Evolutionary conservation across 2,329 filamentous ascomycete genomes (phyloP).

Genomic region (Coniella lustricola): DNA sequence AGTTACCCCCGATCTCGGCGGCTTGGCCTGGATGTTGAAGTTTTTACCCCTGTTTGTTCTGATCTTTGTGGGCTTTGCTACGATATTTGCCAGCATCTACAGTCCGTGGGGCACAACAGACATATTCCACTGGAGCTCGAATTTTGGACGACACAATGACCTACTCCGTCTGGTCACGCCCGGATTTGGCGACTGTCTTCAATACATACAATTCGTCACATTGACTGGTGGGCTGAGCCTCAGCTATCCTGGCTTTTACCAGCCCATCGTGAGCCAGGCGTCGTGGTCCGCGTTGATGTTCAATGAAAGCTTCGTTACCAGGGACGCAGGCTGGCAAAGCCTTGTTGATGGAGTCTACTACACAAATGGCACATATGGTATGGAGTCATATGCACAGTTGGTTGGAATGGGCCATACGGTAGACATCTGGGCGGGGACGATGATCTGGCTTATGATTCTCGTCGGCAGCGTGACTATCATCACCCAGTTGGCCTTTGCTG

Average conservation of each 20-base stretch:
- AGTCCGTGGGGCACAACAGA: slow-evolving; percentile 93
- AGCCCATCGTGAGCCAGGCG: slow-evolving; percentile 79
- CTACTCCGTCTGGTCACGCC: slow-evolving; percentile 87
- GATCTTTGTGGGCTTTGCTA: slow-evolving; percentile 72
- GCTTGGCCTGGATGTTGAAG: slow-evolving; percentile 59
- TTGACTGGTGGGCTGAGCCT: slow-evolving; percentile 82
- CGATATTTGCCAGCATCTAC: slow-evolving; percentile 74
- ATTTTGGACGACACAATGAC: slow-evolving; percentile 91
- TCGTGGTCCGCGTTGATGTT: slow-evolving; percentile 91
- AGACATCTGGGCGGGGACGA: slow-evolving; percentile 93
- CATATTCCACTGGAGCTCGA: slow-evolving; percentile 93
- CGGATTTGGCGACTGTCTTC: slow-evolving; percentile 91
- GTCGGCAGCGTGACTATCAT: slow-evolving; percentile 60
- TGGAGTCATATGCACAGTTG: slow-evolving; percentile 72
- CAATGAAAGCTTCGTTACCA: slow-evolving; percentile 78
- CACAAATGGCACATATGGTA: slow-evolving; percentile 68
- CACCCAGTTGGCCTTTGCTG: slow-evolving; percentile 68
- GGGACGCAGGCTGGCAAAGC: slow-evolving; percentile 57
- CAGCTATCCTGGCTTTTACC: slow-evolving; percentile 89
- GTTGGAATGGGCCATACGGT: slow-evolving; percentile 68
- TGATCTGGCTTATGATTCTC: slow-evolving; percentile 80
- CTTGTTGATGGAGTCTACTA: slow-evolving; percentile 82
- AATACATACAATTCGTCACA: slow-evolving; percentile 91
- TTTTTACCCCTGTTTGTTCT: slow-evolving; percentile 76
- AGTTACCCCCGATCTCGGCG: slow-evolving; percentile 76